These are phyloP conservation scores for Nidula microcarpa DNA, from an alignment of 768 basidiomycete genomes.

Conservation along the genomic window DNA sequence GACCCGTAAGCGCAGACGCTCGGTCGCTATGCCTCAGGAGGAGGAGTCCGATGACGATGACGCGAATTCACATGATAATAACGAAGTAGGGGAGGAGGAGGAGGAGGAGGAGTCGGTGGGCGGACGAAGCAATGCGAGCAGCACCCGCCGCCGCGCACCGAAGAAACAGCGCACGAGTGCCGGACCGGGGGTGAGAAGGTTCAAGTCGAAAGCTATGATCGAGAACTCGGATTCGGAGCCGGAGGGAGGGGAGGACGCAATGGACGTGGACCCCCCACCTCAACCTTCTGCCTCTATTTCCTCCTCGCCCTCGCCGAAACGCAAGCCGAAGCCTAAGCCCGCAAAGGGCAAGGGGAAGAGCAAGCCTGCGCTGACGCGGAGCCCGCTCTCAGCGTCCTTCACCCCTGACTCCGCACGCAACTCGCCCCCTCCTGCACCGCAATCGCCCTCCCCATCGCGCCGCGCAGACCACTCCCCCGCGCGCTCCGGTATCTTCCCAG, in stretches of 20 bases:
- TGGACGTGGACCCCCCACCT: too few relatives aligned
- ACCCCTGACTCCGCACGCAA: conserved; percentile 6
- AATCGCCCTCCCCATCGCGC: background rate
- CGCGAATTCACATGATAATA: background rate
- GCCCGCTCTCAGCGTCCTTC: conserved; percentile 18
- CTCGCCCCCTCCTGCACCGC: conserved; percentile 3
- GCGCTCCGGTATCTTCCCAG: background rate
- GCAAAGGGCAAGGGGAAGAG: conserved; percentile 9
- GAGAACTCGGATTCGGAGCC: too few relatives aligned
- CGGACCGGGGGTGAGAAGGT: too few relatives aligned
- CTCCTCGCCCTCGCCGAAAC: conserved; percentile 2
- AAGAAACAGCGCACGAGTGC: too few relatives aligned
- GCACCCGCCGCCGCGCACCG: too few relatives aligned
- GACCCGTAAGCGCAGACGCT: background rate
- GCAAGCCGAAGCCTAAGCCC: conserved; percentile 21
- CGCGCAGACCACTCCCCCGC: background rate
- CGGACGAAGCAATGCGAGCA: too few relatives aligned
- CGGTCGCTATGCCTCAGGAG: background rate
- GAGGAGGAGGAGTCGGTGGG: conserved; percentile 3
- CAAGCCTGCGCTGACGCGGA: conserved; percentile 6
- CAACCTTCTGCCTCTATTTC: background rate
- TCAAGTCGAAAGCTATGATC: too few relatives aligned
- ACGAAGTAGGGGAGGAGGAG: background rate
- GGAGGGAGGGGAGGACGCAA: too few relatives aligned
- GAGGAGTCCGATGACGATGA: conserved; percentile 4